These are phyloP conservation scores for grape (Vitis vinifera) DNA, from an alignment of 164 flowering plant genomes.

Conservation along the genomic window DNA sequence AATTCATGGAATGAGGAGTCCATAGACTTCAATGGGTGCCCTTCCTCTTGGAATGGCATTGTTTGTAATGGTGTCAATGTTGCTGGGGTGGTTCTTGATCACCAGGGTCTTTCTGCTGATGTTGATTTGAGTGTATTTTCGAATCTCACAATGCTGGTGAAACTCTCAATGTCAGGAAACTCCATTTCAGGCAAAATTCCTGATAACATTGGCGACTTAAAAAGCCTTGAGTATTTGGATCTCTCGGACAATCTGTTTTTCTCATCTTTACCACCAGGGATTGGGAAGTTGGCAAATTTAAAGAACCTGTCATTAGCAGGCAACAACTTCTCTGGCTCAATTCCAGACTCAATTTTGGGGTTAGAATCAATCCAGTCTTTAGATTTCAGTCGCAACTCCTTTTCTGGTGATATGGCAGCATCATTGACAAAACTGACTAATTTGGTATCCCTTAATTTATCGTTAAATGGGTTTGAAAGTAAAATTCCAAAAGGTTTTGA, in stretches of 20 bases:
- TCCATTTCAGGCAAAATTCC: conserved; percentile 72
- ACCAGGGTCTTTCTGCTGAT: conserved; percentile 65
- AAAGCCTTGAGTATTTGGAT: conserved; percentile 69
- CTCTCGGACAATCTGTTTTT: conserved; percentile 75
- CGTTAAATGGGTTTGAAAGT: conserved; percentile 58
- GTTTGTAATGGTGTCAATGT: conserved; percentile 81
- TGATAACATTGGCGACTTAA: conserved; percentile 49
- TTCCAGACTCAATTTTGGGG: conserved; percentile 69
- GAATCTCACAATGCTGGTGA: conserved; percentile 80
- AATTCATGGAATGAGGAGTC: conserved; percentile 96
- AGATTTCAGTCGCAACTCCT: conserved; percentile 79
- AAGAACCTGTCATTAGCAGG: conserved; percentile 79
- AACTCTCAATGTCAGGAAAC: conserved; percentile 84
- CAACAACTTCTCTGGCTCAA: conserved; percentile 79
- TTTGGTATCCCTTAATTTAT: conserved; percentile 71
- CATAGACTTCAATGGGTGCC: conserved; percentile 90
- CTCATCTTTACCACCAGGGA: conserved; percentile 57
- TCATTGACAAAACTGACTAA: conserved; percentile 52
- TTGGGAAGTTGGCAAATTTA: conserved; percentile 59
- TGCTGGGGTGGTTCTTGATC: conserved; percentile 81
- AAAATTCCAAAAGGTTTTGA: conserved; percentile 76
- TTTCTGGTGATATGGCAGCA: conserved; percentile 71
- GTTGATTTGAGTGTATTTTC: conserved; percentile 78
- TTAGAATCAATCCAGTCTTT: conserved; percentile 60
- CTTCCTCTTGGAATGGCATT: conserved; percentile 97